Evolutionary conservation across 2,329 filamentous ascomycete genomes (phyloP), one percentile per base, ranked within the genome.

Genomic region (Cercospora canescens): DNA sequence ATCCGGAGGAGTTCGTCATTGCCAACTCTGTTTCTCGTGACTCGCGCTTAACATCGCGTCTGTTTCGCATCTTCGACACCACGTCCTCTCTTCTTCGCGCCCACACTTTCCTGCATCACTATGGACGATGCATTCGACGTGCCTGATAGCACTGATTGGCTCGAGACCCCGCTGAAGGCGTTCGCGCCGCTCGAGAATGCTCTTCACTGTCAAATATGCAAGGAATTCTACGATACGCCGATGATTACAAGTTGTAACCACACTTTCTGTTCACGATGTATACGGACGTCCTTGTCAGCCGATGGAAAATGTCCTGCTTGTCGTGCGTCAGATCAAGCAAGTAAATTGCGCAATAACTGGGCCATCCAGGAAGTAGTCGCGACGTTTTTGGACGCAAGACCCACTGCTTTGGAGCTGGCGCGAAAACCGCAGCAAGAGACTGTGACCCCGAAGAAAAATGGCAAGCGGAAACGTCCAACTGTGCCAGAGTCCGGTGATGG

Each of bases 191-290:
- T 99, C 69, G 95, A 99, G 75, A 89, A 91, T 67, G 89, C 93
- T 3, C 84, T 99, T 21, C 92, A 95, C 73, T 99, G 95, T 80
- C 92, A 98, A 79, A 91, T 99, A 67, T 99, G 95, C 87, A 98
- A 98, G 78, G 96, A 99, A 79, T 96, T 98, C 80, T 98, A 92
- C 82, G 88, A 88, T 67, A 96, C 93, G 59, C 95, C 95, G 0
- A 95, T 99, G 87, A 90, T 97, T 69, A 99, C 95, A 0, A 91
- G 92, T 1, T 99, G 95, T 81, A 91, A 88, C 62, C 95, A 99
- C 77, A 98, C 95, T 0, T 99, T 99, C 76, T 99, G 95, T 83
- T 97, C 94, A 6, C 82, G 96, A 62, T 99, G 95, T 78, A 98
- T 99, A 77, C 91, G 95, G 32, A 86, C 94, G 69, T 93, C 91